Conservation (phyloP, 192 early-diverging fungal species). For the Chytriomyces sp. region DNA sequence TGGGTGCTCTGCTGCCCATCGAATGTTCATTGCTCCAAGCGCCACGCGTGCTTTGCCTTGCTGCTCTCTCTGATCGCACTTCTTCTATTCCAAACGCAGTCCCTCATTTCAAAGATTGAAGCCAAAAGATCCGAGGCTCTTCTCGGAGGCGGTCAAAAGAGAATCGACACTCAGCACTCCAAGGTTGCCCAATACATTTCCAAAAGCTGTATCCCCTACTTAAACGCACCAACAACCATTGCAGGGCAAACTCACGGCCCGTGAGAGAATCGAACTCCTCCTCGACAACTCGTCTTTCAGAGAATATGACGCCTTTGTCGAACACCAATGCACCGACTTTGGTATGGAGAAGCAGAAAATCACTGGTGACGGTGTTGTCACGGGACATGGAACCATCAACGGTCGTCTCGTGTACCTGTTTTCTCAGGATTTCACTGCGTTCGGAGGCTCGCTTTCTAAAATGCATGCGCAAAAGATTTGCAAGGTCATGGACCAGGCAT, state of each 20-base stretch:
- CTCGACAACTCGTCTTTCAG: conserved; percentile 82
- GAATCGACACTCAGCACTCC: conserved; percentile 80
- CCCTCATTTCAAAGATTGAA: conserved; percentile 32
- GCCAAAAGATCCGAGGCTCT: conserved; percentile 73
- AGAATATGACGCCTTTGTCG: conserved; percentile 91
- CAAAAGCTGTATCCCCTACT: not conserved
- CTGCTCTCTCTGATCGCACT: too few relatives aligned
- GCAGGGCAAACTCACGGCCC: conserved; percentile 91
- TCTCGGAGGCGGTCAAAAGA: conserved; percentile 78
- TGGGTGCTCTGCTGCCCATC: not conserved
- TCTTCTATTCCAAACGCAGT: not conserved
- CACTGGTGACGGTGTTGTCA: conserved; percentile 92
- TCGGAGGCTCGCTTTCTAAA: conserved; percentile 86
- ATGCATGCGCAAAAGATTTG: conserved; percentile 82
- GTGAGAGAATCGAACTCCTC: conserved; percentile 85
- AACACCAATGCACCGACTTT: conserved; percentile 91
- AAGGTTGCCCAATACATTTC: conserved; percentile 55
- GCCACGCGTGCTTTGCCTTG: too few relatives aligned
- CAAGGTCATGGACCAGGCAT: conserved; percentile 84
- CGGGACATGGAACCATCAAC: conserved; percentile 91
- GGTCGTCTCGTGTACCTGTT: conserved; percentile 91
- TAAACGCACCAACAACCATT: conserved; percentile 67
- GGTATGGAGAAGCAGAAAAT: conserved; percentile 79
- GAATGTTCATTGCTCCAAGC: too few relatives aligned
- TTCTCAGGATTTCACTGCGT: conserved; percentile 91